These are phyloP conservation scores for Coffea canephora DNA, from an alignment of 257 asterid species.

Conservation along the genomic window DNA sequence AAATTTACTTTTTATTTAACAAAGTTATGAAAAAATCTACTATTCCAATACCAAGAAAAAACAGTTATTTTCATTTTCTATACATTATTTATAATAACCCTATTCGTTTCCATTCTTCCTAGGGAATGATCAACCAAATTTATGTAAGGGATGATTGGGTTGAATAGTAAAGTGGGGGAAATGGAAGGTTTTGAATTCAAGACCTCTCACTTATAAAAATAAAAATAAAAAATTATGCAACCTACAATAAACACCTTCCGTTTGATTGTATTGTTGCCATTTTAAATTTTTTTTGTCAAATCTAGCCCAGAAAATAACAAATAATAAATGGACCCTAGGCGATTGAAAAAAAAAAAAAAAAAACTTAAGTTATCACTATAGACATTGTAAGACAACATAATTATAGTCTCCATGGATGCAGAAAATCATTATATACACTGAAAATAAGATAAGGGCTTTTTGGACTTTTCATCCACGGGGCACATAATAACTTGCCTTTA, in stretches of 20 bases:
- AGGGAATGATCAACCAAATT: not conserved
- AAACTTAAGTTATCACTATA: not conserved
- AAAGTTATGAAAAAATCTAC: not conserved
- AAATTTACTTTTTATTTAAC: not conserved
- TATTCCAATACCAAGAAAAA: too few relatives aligned
- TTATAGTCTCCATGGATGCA: not conserved
- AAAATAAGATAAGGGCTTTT: not conserved
- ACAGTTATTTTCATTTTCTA: not conserved
- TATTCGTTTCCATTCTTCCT: not conserved
- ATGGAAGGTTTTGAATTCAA: too few relatives aligned
- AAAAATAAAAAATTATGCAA: not conserved
- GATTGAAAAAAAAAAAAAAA: too few relatives aligned
- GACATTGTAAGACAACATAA: not conserved
- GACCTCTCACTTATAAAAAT: too few relatives aligned
- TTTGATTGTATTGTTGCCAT: not conserved
- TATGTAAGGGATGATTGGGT: too few relatives aligned
- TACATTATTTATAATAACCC: not conserved
- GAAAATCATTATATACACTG: not conserved
- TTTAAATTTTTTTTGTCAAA: not conserved
- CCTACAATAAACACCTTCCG: not conserved
- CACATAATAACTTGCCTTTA: not conserved
- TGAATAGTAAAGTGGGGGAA: too few relatives aligned
- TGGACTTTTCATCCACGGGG: not conserved
- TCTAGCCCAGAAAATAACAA: not conserved
- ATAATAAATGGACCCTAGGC: not conserved